These are phyloP conservation scores for Candida buenavistaensis DNA, from an alignment of 1,139 yeast genomes.

Conservation along the genomic window DNA sequence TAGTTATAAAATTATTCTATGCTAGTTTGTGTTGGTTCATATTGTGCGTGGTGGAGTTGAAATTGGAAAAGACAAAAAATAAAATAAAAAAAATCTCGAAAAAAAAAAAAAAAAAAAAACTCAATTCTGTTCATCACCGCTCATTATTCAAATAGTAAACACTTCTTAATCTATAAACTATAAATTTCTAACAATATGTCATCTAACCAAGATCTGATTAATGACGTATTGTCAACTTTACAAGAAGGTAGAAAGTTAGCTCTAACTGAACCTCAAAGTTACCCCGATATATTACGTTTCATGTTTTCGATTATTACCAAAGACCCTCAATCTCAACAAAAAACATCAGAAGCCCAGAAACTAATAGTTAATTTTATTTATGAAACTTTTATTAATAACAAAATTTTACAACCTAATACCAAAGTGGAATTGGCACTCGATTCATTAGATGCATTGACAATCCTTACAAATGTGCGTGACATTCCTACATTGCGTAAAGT, in stretches of 20 bases:
- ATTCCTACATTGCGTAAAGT: constrained; percentile 30
- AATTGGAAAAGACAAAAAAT: too few species aligned
- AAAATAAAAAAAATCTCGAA: too few species aligned
- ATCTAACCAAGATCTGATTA: not conserved
- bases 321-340: constrained; percentile 2
- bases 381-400: constrained; percentile 40
- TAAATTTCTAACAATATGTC: not conserved
- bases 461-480: constrained; percentile 24
- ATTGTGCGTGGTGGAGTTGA: too few species aligned
- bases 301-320: not conserved
- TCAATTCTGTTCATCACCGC: too few species aligned
- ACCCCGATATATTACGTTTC: not conserved
- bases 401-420: constrained; percentile 25
- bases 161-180: too few species aligned
- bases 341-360: constrained; percentile 1
- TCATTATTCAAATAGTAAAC: too few species aligned
- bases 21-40: too few species aligned
- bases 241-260: not conserved
- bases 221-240: not conserved
- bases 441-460: constrained; percentile 34
- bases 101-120: too few species aligned
- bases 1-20: too few species aligned
- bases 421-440: constrained; percentile 46
- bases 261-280: not conserved
- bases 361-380: constrained; percentile 30